phyloP scores from a whole-genome alignment of 345 rosid species.

The Chamaenerion angustifolium region DNA sequence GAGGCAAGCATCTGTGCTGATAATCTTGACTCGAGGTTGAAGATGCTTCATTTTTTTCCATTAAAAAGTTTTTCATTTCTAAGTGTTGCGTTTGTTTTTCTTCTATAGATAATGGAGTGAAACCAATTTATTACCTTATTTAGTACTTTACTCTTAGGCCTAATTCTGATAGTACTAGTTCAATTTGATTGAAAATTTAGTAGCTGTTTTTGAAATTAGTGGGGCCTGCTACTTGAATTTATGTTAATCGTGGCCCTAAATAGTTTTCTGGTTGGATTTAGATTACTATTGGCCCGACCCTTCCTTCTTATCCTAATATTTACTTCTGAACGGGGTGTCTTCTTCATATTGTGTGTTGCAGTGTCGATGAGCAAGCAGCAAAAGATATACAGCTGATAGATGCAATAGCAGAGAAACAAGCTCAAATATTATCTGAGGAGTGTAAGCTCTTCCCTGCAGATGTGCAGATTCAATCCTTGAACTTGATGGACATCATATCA shows the following conservation, averaged over 20 bases:
- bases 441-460: slow-evolving; percentile 98
- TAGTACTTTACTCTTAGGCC: no score
- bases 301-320: background rate
- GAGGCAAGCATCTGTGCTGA: slow-evolving; percentile 89
- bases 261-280: no score
- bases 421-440: slow-evolving; percentile 90
- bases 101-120: background rate
- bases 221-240: no score
- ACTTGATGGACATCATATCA: no score
- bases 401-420: slow-evolving; percentile 89
- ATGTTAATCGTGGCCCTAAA: no score
- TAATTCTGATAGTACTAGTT: no score
- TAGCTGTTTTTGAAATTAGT: no score
- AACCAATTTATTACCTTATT: no score
- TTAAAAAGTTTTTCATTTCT: background rate
- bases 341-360: slow-evolving; percentile 21
- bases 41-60: slow-evolving; percentile 6
- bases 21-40: slow-evolving; percentile 93
- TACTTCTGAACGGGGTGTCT: background rate
- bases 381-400: slow-evolving; percentile 89
- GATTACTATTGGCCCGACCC: no score
- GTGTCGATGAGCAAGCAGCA: slow-evolving; percentile 90
- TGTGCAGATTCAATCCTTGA: slow-evolving; percentile 95
- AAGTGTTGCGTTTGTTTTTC: background rate
- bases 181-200: no score